Base-by-base conservation (phyloP, 2,329 filamentous ascomycete species). In the Xylaria multiplex region DNA sequence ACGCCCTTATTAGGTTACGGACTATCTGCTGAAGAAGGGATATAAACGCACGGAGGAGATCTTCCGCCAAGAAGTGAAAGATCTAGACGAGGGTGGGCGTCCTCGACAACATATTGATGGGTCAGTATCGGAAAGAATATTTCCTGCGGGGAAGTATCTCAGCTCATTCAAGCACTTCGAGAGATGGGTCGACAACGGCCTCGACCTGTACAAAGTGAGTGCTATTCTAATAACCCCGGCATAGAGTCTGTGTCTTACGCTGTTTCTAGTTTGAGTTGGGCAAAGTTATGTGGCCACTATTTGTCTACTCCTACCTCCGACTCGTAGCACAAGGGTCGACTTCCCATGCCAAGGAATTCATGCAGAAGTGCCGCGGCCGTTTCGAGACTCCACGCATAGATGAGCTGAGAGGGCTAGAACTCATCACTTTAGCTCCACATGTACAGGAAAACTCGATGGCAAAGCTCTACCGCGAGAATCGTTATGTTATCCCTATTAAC, bases 1-100 rank as follows among this genome's bases (percentile, higher is more conserved):
- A 14, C 27, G n/a, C 2, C 2, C 27, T 58, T 8, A 45, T 3
- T 57, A 89, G 86, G 86, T 99, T 3, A 94, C 97, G 8, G 96
- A 99, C 73, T 99, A 99, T 78, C 85, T 99, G 0, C 88, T 93
- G 2, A 99, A 99, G 79, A 94, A 97, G 71, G 96, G 96, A 0
- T 99, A 97, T 79, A 93, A 90, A 60, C 87, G 91, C 27, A 98
- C 96, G 0, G 96, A 99, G 79, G 92, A 95, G 22, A 92, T 96
- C 77, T 92, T 99, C 59, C 89, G 96, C 49, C 91, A 93, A 78
- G 96, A 99, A 79, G 97, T 94, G 1, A 90, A 92, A 27, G 90
- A 93, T 72, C 85, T 96, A 48, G 92, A 95, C 63, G 86, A 90
- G 24, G 92, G 93, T 77, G 94, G 93, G 8, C 88, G 91, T 65